phyloP scores from a whole-genome alignment of 768 basidiomycete genomes.

The Psilocybe tampanensis region DNA sequence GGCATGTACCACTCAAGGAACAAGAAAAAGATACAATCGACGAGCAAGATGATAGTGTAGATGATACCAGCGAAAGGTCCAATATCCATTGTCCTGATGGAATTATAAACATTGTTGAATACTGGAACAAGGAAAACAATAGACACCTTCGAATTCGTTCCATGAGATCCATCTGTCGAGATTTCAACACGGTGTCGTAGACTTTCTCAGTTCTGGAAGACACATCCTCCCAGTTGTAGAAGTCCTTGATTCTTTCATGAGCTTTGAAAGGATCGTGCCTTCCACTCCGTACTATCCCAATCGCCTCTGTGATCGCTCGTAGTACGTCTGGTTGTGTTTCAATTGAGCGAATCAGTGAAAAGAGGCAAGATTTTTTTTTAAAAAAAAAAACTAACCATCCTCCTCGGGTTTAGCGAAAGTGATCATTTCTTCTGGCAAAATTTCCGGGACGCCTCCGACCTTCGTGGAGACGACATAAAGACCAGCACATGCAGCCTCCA shows the following conservation, averaged over 20 bases:
- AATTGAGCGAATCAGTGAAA: too few species aligned
- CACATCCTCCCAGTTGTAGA: slow-evolving; percentile 89
- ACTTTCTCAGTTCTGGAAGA: slow-evolving; percentile 82
- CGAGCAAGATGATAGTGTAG: slow-evolving; percentile 83
- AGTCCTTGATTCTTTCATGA: slow-evolving; percentile 74
- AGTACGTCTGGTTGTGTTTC: slow-evolving; percentile 65
- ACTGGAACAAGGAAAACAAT: background rate
- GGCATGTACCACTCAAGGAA: slow-evolving; percentile 87
- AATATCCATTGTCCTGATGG: slow-evolving; percentile 67
- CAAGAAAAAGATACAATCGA: slow-evolving; percentile 87
- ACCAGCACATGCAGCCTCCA: slow-evolving; percentile 95
- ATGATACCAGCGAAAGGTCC: slow-evolving; percentile 87
- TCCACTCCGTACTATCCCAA: slow-evolving; percentile 65
- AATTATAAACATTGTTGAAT: background rate
- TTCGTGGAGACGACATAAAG: slow-evolving; percentile 92
- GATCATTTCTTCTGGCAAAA: slow-evolving; percentile 92
- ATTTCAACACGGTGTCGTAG: slow-evolving; percentile 67
- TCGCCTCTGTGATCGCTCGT: slow-evolving; percentile 79
- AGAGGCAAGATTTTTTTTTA: too few species aligned
- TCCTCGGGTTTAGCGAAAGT: slow-evolving; percentile 93
- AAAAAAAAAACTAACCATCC: slow-evolving; percentile 87
- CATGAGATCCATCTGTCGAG: slow-evolving; percentile 69
- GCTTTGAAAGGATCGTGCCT: slow-evolving; percentile 75
- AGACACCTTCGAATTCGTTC: slow-evolving; percentile 76
- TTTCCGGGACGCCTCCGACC: slow-evolving; percentile 95